Base-by-base conservation (phyloP, 106 monocot genomes). In the Acorus gramineus region DNA sequence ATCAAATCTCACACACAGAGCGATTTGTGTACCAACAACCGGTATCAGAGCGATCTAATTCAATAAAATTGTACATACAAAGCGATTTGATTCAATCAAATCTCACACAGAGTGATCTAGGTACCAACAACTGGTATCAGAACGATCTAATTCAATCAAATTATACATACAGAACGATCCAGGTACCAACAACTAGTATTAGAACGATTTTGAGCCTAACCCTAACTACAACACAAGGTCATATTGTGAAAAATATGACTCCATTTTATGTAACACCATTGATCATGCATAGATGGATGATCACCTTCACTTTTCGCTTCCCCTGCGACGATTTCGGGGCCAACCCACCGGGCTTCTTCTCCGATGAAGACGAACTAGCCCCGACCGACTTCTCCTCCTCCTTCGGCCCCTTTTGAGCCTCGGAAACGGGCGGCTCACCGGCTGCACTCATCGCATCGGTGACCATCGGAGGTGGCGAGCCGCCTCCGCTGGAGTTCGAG, bases 241-340 rank as follows among this genome's bases (percentile, higher is more conserved):
- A 47, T 5, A 43, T 2, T 14, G 8, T 11, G 14, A 47, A 13
- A 4, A 46, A 4, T 28, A 28, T 28, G 28, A 28, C 28, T 28
- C 28, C 28, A 28, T 0, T 28, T 28, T 28, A 28, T 28, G 11
- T 8, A 47, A 49, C 6, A 46, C 9, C 11, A 52, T 61, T 5
- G 4, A 52, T 65, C 11, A 8, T 42, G 2, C 2, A 42, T 3
- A 1, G 28, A 28, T 28, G 28, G 28, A 28, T 52, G 6, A 14
- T 7, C 5, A 89, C 90, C 80, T 91, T 90, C 8, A 76, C 78
- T 63, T 91, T 91, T 47, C 78, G 64, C 73, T 86, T 91, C 50
- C 83, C 81, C 2, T 84, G 80, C n/a, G 68, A 57, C 2, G 75
- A 44, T 55, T 78, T 80, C 61, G 57, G 61, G 8, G 55, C 63